These are phyloP conservation scores for Bipolaris oryzae DNA, from an alignment of 2,329 filamentous ascomycete genomes.

Conservation along the genomic window DNA sequence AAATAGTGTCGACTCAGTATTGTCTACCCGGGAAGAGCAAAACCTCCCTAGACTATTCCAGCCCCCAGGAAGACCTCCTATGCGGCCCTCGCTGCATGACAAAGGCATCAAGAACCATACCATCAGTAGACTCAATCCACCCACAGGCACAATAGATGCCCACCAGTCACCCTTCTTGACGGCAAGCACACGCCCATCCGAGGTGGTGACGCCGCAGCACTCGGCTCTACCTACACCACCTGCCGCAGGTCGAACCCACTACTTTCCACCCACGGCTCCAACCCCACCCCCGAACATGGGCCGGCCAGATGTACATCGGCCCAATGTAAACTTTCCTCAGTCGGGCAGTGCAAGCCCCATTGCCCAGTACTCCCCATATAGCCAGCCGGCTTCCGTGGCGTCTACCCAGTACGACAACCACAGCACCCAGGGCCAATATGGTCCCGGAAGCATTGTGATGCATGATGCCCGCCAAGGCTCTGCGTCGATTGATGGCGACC, in stretches of 20 bases:
- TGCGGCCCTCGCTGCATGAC: slow-evolving; percentile 63
- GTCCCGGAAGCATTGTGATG: slow-evolving; percentile 19
- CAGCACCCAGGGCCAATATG: slow-evolving; percentile 30
- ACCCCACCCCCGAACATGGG: slow-evolving; percentile 38
- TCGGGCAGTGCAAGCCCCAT: slow-evolving; percentile 54
- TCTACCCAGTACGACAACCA: slow-evolving; percentile 48
- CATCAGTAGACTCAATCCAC: slow-evolving; percentile 52
- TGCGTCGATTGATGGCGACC: slow-evolving; percentile 43
- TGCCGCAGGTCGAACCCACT: slow-evolving; percentile 44
- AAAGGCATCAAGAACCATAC: slow-evolving; percentile 61
- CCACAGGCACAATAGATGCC: slow-evolving; percentile 56
- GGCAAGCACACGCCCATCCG: slow-evolving; percentile 50
- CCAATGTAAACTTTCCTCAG: slow-evolving; percentile 49
- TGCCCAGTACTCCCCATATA: slow-evolving; percentile 53
- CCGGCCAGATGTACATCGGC: slow-evolving; percentile 34
- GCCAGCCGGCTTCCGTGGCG: slow-evolving; percentile 40
- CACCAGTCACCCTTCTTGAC: slow-evolving; percentile 57
- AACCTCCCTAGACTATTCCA: slow-evolving; percentile 33
- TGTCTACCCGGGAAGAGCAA: slow-evolving; percentile 36
- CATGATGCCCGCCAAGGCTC: slow-evolving; percentile 43
- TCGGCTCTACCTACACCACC: slow-evolving; percentile 56
- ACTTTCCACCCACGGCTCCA: slow-evolving; percentile 43
- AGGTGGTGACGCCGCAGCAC: slow-evolving; percentile 52
- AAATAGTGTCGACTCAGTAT: slow-evolving; percentile 42
- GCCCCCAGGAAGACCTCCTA: slow-evolving; percentile 31